Evolutionary conservation across 345 rosid species (phyloP), one percentile per base, ranked within the genome.

Genomic region (Pugionium dolabratum): DNA sequence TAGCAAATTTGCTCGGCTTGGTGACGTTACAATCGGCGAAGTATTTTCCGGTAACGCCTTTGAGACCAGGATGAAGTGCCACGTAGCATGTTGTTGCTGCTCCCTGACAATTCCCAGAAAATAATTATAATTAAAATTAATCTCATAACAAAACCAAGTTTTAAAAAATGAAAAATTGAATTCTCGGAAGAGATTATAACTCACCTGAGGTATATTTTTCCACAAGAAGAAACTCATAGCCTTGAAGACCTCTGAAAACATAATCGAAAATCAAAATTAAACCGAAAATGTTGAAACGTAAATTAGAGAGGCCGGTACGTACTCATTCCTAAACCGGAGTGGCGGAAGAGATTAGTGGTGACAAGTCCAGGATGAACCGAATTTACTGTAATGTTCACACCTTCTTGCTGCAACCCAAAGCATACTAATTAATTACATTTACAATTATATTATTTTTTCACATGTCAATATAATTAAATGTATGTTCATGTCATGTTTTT

Each of bases 21-120:
- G 41, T 6, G 67, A 81, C 80, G 11, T 93, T 90, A 78, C 94
- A 93, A 51, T 93, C 96, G 2, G 39, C 71, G 60, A 75, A 90
- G 74, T 93, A 93, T 37, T 88, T 88, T 9, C 97, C 94, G 0
- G 75, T 82, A 9, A 80, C 89, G 0, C 86, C 90, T 78, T 77
- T 79, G 63, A 93, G 29, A 3, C 39, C 70, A 11, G 91, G 97
- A 73, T 90, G 94, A 5, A 90, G 86, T 2, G 97, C 97, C 0
- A 75, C 90, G 66, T 88, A 88, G 80, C 97, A 93, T 29, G 92
- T 83, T 28, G 99, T 90, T 31, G 95, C 96, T 39, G 99, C 99
- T 56, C 99, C 98, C 95, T 93, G 27, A n/a, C 10, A 48, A 65
- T 30, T 82, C 83, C 59, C 89, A 89, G 81, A 82, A 31, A 4